Conservation (phyloP, 1,284 basidiomycete species). For the Vanrija pseudolonga region DNA sequence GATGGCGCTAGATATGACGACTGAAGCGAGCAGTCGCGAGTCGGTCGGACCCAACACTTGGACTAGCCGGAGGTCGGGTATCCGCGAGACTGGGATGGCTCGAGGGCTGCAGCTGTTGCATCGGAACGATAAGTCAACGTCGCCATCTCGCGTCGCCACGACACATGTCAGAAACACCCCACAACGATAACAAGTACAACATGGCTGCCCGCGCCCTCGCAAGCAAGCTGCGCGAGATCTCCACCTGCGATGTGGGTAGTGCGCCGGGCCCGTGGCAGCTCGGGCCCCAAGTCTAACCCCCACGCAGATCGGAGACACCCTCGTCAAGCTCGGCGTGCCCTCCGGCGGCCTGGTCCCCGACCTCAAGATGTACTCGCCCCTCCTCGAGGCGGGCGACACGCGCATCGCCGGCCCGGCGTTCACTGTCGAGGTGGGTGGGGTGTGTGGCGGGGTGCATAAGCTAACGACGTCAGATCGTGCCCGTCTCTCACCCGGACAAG, state of each 20-base stretch:
- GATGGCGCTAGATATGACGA: too few species aligned
- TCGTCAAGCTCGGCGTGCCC: conserved; percentile 72
- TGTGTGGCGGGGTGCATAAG: background rate
- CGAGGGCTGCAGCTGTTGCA: too few species aligned
- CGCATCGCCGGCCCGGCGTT: conserved; percentile 73
- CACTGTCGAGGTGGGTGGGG: conserved; percentile 63
- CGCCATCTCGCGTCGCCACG: background rate
- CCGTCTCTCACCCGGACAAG: conserved; percentile 58
- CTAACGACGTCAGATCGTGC: conserved; percentile 59
- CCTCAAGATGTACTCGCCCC: conserved; percentile 61
- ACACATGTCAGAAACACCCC: background rate
- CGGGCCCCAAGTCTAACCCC: background rate
- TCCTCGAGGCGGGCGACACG: conserved; percentile 49
- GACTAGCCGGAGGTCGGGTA: too few species aligned
- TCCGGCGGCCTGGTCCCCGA: conserved; percentile 81
- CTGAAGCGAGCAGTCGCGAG: too few species aligned
- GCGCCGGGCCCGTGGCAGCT: too few species aligned
- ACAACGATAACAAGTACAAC: too few species aligned
- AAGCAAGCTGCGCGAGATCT: conserved; percentile 11
- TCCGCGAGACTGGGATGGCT: too few species aligned
- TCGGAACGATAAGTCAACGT: too few species aligned
- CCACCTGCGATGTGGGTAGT: conserved; percentile 31
- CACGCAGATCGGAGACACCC: conserved; percentile 75
- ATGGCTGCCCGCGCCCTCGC: conserved; percentile 6
- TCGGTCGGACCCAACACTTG: too few species aligned